Evolutionary conservation across 306 rosid genomes (phyloP).

Genomic region (Albizia julibrissin): DNA sequence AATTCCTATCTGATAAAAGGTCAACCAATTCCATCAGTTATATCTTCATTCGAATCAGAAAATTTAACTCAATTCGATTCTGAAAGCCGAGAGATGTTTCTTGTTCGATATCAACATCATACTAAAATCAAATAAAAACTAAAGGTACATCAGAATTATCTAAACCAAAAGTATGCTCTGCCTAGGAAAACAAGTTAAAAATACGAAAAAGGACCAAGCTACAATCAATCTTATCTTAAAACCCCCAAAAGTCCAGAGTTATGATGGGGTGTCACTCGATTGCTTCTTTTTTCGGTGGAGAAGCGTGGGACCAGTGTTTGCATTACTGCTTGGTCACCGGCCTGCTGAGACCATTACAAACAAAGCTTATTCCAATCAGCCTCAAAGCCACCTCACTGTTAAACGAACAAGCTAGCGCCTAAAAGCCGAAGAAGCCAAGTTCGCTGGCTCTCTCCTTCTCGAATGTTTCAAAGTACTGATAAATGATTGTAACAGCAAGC

Average conservation of each 20-base stretch:
- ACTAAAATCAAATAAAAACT: background rate
- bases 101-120: slow-evolving; percentile 7
- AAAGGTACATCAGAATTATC: background rate
- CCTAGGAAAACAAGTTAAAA: background rate
- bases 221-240: background rate
- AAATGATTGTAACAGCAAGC: slow-evolving; percentile 91
- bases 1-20: background rate
- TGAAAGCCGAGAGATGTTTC: background rate
- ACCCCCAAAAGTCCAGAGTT: background rate
- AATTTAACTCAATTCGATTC: background rate
- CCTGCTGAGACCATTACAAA: background rate
- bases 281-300: background rate
- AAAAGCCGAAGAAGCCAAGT: slow-evolving; percentile 93
- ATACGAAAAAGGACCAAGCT: background rate
- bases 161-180: background rate
- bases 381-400: background rate
- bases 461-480: slow-evolving; percentile 87
- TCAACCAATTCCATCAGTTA: background rate
- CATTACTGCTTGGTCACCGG: background rate
- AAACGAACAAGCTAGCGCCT: slow-evolving; percentile 33
- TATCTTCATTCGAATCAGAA: background rate
- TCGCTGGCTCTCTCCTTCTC: slow-evolving; percentile 92
- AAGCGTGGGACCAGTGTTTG: background rate
- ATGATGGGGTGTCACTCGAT: background rate
- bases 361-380: background rate